phyloP scores from a whole-genome alignment of 805 yeast genomes.

The Saccharomycopsis guyanensis region DNA sequence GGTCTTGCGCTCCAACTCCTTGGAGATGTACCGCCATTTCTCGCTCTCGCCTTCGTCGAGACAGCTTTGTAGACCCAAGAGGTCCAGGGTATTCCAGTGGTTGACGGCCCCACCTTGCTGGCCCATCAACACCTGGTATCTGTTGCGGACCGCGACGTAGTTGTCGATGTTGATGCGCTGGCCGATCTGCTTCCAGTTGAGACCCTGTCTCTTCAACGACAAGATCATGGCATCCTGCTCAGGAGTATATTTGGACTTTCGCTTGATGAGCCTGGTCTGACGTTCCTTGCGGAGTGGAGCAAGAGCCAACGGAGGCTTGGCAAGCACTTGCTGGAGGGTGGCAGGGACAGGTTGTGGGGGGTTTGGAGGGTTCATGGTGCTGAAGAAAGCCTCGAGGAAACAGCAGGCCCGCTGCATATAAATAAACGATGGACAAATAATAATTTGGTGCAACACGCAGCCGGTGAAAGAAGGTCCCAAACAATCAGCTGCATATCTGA shows the following conservation, averaged over 20 bases:
- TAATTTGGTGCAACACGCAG: too few species aligned
- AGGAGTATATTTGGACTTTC: slow-evolving; percentile 61
- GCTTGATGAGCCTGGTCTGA: slow-evolving; percentile 40
- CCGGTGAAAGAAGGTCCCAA: too few species aligned
- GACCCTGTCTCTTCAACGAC: slow-evolving; percentile 52
- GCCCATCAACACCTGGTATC: slow-evolving; percentile 75
- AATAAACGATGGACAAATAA: too few species aligned
- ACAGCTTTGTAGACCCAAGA: slow-evolving; percentile 39
- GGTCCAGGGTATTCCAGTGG: slow-evolving; percentile 55
- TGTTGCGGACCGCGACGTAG: slow-evolving; percentile 64
- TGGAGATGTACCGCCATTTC: slow-evolving; percentile 59
- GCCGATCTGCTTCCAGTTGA: slow-evolving; percentile 69
- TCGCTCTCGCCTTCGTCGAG: slow-evolving; percentile 65
- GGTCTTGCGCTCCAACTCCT: slow-evolving; percentile 46
- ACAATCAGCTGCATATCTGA: too few species aligned
- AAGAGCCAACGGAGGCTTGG: slow-evolving; percentile 42
- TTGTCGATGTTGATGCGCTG: slow-evolving; percentile 55
- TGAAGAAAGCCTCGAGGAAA: too few species aligned
- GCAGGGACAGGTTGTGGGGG: too few species aligned
- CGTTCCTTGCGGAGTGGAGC: slow-evolving; percentile 38
- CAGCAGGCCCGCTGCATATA: too few species aligned
- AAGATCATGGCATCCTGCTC: slow-evolving; percentile 64
- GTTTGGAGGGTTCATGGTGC: too few species aligned
- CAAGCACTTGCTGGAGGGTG: slow-evolving; percentile 25
- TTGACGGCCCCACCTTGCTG: slow-evolving; percentile 73